Evolutionary conservation across 163 green algal species (phyloP), one percentile per base, ranked within the genome.

Genomic region (Scenedesmus sp.): DNA sequence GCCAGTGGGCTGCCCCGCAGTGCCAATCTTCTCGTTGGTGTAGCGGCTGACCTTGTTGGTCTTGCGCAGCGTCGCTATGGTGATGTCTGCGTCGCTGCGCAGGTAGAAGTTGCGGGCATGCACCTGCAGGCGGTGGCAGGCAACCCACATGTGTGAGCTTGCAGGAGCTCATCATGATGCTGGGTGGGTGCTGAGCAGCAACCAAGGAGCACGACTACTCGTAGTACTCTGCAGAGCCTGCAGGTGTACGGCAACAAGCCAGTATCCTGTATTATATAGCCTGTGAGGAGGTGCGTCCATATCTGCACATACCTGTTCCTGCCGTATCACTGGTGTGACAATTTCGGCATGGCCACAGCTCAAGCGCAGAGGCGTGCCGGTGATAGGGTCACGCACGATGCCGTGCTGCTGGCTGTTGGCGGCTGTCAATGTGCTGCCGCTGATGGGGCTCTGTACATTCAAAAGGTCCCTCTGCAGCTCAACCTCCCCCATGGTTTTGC

Each of bases 1-100:
- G 6, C 88, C 88, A 34, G 88, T 92, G 20, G 88, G 59, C 18
- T n/a, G 26, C 26, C 88, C 88, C 15, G 88, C 60, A 15, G 88
- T 92, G 2, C 88, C 88, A 34, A 92, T 88, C 59, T 88, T 92
- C 59, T 92, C 88, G 74, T 92, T 92, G 8, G 79, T 88, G 34
- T 67, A 59, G 34, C 88, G 56, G 4, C 15, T 88, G 57, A 66
- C n/a, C n/a, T 66, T 64, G 52, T 64, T 77, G 46, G 76, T 88
- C 55, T 52, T 85, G 26, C 88, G 67, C n/a, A 91, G 73, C 34
- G 13, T 77, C 2, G 76, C 76, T 66, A 91, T 87, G 3, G 55
- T 59, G 2, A 91, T 62, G 57, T 91, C 88, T 3, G 60, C 57
- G 23, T 91, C 88, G 15, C 52, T 77, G 3, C 16, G 60, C 55